Conservation (phyloP, 163 green algal species). For the Chlorella variabilis region DNA sequence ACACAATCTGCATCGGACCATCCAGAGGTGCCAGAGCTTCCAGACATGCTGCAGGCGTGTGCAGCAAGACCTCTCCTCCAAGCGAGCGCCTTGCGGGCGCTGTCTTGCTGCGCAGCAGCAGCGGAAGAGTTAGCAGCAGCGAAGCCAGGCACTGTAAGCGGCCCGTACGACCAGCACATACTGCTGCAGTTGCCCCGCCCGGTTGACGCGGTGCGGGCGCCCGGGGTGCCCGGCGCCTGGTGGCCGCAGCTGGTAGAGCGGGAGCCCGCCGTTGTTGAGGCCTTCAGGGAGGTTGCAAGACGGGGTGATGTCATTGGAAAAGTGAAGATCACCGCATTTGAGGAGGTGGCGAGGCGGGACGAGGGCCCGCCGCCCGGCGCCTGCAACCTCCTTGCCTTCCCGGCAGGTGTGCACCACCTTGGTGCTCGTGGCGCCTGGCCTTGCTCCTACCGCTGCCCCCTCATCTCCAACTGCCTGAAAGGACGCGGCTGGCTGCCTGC, state of each 20-base stretch:
- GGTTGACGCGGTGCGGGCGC: not conserved
- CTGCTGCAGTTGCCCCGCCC: conserved; percentile 31
- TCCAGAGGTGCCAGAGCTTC: no score
- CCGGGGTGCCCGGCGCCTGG: not conserved
- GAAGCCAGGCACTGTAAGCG: conserved; percentile 27
- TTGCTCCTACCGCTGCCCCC: no score
- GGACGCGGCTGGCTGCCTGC: no score
- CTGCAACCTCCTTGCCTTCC: conserved; percentile 38
- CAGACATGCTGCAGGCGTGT: not conserved
- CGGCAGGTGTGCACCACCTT: no score
- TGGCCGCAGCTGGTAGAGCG: conserved; percentile 39
- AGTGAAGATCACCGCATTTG: conserved; percentile 35
- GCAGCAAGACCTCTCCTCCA: not conserved
- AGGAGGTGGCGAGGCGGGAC: not conserved
- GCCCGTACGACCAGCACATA: conserved; percentile 36
- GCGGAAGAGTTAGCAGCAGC: not conserved
- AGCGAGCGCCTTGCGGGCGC: not conserved
- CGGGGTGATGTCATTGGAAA: conserved; percentile 1
- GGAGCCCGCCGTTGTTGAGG: conserved; percentile 29
- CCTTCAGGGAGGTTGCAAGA: conserved; percentile 23
- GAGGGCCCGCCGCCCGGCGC: not conserved
- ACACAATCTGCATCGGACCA: no score
- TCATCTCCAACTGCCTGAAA: no score
- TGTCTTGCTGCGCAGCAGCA: conserved; percentile 11
- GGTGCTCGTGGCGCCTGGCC: no score